Evolutionary conservation across 2,329 filamentous ascomycete genomes (phyloP), one percentile per base, ranked within the genome.

Genomic region (Phyllosticta ampelicida): DNA sequence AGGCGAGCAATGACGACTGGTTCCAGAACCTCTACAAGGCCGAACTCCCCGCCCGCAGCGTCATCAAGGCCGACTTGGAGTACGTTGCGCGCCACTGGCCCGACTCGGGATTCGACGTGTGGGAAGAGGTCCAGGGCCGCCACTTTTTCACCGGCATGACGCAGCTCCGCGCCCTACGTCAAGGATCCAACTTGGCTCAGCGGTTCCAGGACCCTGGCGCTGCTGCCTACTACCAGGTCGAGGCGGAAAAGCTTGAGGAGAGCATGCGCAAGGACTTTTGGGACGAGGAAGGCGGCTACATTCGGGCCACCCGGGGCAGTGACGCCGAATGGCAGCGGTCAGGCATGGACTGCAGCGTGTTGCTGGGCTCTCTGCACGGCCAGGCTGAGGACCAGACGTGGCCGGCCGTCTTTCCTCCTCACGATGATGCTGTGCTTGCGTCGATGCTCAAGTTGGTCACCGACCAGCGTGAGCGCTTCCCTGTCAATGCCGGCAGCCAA

Each of bases 1-100:
- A 69, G 74, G 87, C 88, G 88, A 2, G 29, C n/a, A 48, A 53
- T 58, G 62, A 63, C 8, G 62, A 67, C 51, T 73, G 70, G 60
- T 72, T 69, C 61, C 60, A 61, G 16, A 65, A 63, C 5, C 65
- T 75, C 48, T 77, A 77, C 56, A 62, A 70, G n/a, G 60, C 69
- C 2, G 62, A 63, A 21, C 62, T 73, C 63, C 65, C 71, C 21
- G 65, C 71, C 30, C 62, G 69, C 60, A 71, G 70, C 64, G 64
- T 74, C 30, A 74, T 77, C 60, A 76, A 76, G 61, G 73, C 73
- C 0, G 74, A 77, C 61, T 63, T 77, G 11, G 74, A 76, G 55
- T 77, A 76, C 58, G 69, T 74, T 3, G 69, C 70, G 16, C 70
- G 73, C 48, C 69, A 65, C 63, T 77, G 74, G 74, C 69, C 74